These are phyloP conservation scores for Actinidia arguta DNA, from an alignment of 179 eudicot species.

Conservation along the genomic window DNA sequence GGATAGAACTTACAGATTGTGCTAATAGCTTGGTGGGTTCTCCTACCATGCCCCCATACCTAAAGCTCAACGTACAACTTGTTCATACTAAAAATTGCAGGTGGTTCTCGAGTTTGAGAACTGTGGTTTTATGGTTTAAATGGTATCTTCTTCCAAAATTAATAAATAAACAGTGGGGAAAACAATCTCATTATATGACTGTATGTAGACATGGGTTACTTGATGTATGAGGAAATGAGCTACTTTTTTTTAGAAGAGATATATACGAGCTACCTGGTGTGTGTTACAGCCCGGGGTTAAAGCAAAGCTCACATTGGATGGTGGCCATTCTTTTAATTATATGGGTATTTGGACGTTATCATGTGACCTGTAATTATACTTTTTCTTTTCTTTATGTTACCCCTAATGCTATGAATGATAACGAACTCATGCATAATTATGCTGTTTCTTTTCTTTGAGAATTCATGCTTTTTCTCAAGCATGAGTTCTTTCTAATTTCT, in stretches of 20 bases:
- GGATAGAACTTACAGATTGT: not conserved
- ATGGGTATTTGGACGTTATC: not conserved
- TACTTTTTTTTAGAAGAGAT: too few relatives aligned
- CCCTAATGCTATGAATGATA: too few relatives aligned
- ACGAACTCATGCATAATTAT: too few relatives aligned
- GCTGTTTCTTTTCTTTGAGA: too few relatives aligned
- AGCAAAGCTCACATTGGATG: not conserved
- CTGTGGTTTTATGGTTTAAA: not conserved
- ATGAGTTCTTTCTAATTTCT: too few relatives aligned
- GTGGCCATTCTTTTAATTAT: not conserved
- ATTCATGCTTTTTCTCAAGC: too few relatives aligned
- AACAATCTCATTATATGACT: too few relatives aligned
- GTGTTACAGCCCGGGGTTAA: too few relatives aligned
- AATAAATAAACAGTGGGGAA: not conserved
- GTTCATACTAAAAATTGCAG: not conserved
- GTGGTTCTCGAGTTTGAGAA: not conserved
- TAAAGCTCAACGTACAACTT: not conserved
- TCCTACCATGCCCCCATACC: not conserved
- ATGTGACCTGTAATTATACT: not conserved
- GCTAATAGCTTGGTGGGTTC: not conserved
- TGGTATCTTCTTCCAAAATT: not conserved
- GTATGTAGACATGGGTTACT: too few relatives aligned
- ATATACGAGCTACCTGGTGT: too few relatives aligned
- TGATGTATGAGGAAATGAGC: too few relatives aligned
- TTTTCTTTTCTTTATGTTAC: too few relatives aligned